A percentile compares a stretch with the other conserved stretches of the same genome.
Evolutionary conservation across 441 rosid species (phyloP).

Genomic region (Cnidoscolus chayamansa): DNA sequence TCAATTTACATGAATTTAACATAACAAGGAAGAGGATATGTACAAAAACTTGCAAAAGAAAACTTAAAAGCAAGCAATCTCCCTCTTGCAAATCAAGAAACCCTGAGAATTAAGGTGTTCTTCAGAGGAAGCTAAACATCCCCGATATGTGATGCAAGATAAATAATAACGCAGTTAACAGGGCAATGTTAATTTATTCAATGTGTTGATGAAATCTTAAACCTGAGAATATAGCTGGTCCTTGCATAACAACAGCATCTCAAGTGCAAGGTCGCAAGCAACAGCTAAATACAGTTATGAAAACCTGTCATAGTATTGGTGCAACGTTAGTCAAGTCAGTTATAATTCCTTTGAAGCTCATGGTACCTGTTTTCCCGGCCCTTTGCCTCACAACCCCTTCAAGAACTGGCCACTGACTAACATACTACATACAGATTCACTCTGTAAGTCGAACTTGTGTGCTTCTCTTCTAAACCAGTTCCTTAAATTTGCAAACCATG

Average conservation of each 20-base stretch:
- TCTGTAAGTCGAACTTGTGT: background rate
- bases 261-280: background rate
- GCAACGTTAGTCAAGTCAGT: background rate
- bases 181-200: background rate
- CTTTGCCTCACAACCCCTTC: background rate
- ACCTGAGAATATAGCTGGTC: too few relatives aligned
- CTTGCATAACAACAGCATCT: background rate
- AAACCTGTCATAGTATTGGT: background rate
- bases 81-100: too few relatives aligned
- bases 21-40: too few relatives aligned
- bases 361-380: background rate
- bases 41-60: too few relatives aligned
- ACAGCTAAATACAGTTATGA: background rate
- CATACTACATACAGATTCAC: background rate
- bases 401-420: background rate
- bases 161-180: too few relatives aligned
- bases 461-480: too few relatives aligned
- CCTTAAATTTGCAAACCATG: background rate
- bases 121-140: background rate
- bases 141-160: background rate
- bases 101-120: too few relatives aligned
- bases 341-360: background rate
- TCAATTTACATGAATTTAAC: too few relatives aligned
- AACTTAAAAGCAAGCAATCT: too few relatives aligned
- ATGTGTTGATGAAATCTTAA: background rate